A percentile compares a stretch with the other conserved stretches of the same genome.
phyloP scores from a whole-genome alignment of 306 rosid genomes.

The Cicer pinnatifidum region DNA sequence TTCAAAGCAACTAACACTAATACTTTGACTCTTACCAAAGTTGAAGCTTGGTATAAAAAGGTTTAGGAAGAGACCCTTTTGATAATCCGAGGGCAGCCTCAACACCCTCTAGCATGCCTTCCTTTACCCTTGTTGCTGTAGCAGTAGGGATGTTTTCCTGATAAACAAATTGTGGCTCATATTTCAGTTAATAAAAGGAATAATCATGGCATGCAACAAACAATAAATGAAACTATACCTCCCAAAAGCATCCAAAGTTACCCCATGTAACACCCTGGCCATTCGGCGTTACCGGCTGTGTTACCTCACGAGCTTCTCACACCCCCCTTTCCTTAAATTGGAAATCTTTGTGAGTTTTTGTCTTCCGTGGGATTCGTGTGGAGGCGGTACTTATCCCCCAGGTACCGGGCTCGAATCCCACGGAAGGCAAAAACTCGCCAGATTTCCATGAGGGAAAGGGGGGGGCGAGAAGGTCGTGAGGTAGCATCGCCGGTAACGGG shows the following conservation, averaged over 20 bases:
- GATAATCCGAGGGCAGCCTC: constrained; percentile 80
- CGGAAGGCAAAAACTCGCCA: too few relatives aligned
- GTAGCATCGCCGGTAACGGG: too few relatives aligned
- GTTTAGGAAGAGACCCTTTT: constrained; percentile 73
- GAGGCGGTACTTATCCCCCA: too few relatives aligned
- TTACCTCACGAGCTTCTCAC: too few relatives aligned
- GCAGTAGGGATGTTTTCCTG: constrained; percentile 87
- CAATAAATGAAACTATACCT: constrained; percentile 6
- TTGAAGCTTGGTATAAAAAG: constrained; percentile 70
- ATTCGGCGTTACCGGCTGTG: too few relatives aligned
- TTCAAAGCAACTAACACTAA: constrained; percentile 34
- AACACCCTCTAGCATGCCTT: constrained; percentile 80
- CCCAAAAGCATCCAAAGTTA: not conserved
- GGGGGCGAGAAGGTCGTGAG: too few relatives aligned
- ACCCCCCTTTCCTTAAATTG: too few relatives aligned
- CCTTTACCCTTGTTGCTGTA: constrained; percentile 70
- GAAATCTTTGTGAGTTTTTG: too few relatives aligned
- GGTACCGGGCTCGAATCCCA: too few relatives aligned
- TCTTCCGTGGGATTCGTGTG: too few relatives aligned
- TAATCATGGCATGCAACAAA: constrained; percentile 5
- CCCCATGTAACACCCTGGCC: too few relatives aligned
- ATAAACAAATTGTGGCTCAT: constrained; percentile 27
- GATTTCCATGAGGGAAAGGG: too few relatives aligned
- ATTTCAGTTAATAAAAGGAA: constrained; percentile 20
- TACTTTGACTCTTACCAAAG: constrained; percentile 63